Conservation (phyloP, 2,329 filamentous ascomycete genomes). For the Ascochyta pisi region DNA sequence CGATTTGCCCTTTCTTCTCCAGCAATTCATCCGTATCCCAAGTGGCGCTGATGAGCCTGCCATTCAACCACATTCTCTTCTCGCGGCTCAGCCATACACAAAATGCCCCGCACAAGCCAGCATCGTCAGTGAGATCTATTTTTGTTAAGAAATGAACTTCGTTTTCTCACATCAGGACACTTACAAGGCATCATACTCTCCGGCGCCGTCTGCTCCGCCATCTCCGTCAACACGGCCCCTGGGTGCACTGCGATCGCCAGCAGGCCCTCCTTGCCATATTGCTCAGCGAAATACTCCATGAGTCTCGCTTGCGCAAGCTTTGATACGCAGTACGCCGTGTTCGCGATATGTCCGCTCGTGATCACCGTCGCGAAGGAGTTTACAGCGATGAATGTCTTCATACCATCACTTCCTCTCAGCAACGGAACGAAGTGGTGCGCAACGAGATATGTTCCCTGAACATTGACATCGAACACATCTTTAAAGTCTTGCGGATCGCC, state of each 20-base stretch:
- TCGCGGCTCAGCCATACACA: slow-evolving; percentile 43
- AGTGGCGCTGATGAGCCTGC: slow-evolving; percentile 35
- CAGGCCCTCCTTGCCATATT: slow-evolving; percentile 33
- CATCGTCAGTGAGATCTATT: slow-evolving; percentile 39
- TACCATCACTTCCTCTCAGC: slow-evolving; percentile 25
- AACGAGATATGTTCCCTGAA: slow-evolving; percentile 47
- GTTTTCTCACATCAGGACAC: slow-evolving; percentile 4
- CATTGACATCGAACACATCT: slow-evolving; percentile 48
- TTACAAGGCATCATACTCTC: slow-evolving; percentile 37
- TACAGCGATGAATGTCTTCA: slow-evolving; percentile 36
- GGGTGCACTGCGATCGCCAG: slow-evolving; percentile 39
- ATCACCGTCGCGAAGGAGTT: slow-evolving; percentile 45
- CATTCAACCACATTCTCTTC: slow-evolving; percentile 42
- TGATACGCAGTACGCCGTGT: slow-evolving; percentile 41
- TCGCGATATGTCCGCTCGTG: slow-evolving; percentile 50
- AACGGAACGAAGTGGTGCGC: slow-evolving; percentile 47
- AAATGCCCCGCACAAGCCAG: slow-evolving; percentile 40
- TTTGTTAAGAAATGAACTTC: not conserved
- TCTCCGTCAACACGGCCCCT: slow-evolving; percentile 40
- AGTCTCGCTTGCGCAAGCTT: slow-evolving; percentile 41
- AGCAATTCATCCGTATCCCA: slow-evolving; percentile 43
- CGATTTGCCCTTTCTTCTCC: slow-evolving; percentile 29
- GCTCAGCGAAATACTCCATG: slow-evolving; percentile 35
- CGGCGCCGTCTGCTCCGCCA: slow-evolving; percentile 32
- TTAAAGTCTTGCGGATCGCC: slow-evolving; percentile 44